A percentile compares a stretch with the other conserved stretches of the same genome.
Evolutionary conservation across 78 protist species (phyloP).

Genomic region (Dictyostelium discoideum): dicty_2.7 NC_007088.5:6933501-6934000

Average conservation of each 20-base stretch:
- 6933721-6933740: constrained; percentile 8
- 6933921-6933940: constrained; percentile 9
- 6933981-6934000: neutral
- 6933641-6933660: neutral
- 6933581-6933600: neutral
- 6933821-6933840: constrained; percentile 38
- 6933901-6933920: no score
- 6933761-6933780: neutral
- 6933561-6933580: neutral
- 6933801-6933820: neutral
- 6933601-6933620: neutral
- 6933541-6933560: neutral
- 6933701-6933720: neutral
- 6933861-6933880: neutral
- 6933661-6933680: neutral
- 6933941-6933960: constrained; percentile 24
- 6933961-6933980: neutral
- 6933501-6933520: neutral
- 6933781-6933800: neutral
- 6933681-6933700: constrained; percentile 11
- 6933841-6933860: neutral
- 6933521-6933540: neutral
- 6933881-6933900: neutral
- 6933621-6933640: constrained; percentile 5
- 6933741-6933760: neutral